Evolutionary conservation across 805 yeast genomes (phyloP).

Genomic region (Pichia thaimueangensis): DNA sequence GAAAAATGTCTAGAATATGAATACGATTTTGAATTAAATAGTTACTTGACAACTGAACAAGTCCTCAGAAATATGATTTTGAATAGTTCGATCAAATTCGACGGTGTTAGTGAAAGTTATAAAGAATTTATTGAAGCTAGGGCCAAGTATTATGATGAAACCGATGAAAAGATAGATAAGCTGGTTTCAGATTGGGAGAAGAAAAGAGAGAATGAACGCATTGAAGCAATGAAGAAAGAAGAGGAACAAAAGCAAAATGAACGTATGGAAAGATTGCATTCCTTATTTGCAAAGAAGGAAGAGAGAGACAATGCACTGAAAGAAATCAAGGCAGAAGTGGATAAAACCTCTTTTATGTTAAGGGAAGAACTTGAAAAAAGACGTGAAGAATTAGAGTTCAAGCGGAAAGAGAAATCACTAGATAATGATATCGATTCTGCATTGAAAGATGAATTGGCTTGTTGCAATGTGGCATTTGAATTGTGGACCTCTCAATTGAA

Average conservation of each 20-base stretch:
- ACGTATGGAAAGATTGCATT: neutral
- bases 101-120: neutral
- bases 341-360: neutral
- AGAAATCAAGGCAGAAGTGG: constrained; percentile 1
- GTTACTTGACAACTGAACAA: neutral
- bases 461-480: neutral
- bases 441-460: neutral
- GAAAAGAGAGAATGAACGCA: neutral
- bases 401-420: neutral
- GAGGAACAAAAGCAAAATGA: neutral
- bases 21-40: neutral
- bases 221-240: constrained; percentile 4
- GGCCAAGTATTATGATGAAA: neutral
- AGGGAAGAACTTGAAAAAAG: neutral
- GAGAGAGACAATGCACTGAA: constrained; percentile 1
- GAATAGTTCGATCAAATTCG: neutral
- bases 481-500: neutral
- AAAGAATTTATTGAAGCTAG: neutral
- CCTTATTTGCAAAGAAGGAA: neutral
- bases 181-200: constrained; percentile 6
- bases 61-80: constrained; percentile 1
- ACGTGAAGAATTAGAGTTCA: neutral
- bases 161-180: constrained; percentile 1
- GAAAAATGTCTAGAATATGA: constrained; percentile 1
- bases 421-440: constrained; percentile 1